phyloP scores from a whole-genome alignment of 805 yeast species.

The Saturnispora kantuleensis region DNA sequence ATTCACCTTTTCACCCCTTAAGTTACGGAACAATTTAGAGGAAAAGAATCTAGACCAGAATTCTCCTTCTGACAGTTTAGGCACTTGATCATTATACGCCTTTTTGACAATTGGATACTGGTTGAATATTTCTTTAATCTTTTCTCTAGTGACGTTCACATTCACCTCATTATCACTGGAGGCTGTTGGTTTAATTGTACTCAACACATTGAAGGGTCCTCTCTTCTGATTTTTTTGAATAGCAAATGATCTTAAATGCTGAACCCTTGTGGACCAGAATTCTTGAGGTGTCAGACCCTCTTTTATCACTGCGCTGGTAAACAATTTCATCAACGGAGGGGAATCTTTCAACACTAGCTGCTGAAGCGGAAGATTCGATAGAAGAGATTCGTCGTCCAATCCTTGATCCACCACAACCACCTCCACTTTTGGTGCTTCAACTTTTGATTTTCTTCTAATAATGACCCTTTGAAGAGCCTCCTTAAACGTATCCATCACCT shows the following conservation, averaged over 20 bases:
- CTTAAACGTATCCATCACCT: constrained; percentile 68
- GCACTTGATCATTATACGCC: constrained; percentile 88
- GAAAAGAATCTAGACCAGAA: constrained; percentile 96
- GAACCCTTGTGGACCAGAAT: constrained; percentile 80
- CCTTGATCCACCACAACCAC: constrained; percentile 25
- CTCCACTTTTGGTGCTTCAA: constrained; percentile 8
- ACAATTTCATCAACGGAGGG: constrained; percentile 57
- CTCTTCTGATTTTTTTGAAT: constrained; percentile 72
- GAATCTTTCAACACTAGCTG: constrained; percentile 67
- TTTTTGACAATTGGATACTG: constrained; percentile 86
- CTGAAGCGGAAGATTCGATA: constrained; percentile 68
- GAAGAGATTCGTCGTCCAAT: constrained; percentile 46
- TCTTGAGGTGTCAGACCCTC: constrained; percentile 68
- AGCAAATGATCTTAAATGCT: constrained; percentile 76
- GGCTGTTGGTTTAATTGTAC: constrained; percentile 91
- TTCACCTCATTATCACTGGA: constrained; percentile 88
- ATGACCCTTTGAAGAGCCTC: constrained; percentile 57
- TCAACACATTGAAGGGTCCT: constrained; percentile 89
- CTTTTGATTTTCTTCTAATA: constrained; percentile 41
- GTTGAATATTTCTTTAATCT: constrained; percentile 77
- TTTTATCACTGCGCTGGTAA: constrained; percentile 80
- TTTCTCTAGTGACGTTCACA: constrained; percentile 85
- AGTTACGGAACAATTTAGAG: constrained; percentile 74
- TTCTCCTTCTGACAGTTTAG: constrained; percentile 78
- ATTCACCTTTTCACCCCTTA: constrained; percentile 81